phyloP scores from a whole-genome alignment of 768 basidiomycete species.

The Mycena rosella region DNA sequence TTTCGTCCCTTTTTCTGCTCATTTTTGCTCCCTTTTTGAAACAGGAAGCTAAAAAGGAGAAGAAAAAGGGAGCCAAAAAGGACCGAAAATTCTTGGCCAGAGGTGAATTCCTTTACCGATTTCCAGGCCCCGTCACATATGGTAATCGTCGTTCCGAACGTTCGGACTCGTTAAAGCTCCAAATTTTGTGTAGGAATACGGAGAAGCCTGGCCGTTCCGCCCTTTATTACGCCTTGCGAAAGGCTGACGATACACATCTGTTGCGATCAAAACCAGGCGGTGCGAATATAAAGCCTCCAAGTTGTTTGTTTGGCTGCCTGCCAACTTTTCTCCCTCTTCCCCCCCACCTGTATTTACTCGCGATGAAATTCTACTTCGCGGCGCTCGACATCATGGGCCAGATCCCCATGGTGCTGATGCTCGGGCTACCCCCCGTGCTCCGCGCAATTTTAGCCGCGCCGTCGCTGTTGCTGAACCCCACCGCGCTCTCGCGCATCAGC shows the following conservation, averaged over 20 bases:
- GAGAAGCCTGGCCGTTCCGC: too few species aligned
- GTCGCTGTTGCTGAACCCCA: conserved; percentile 58
- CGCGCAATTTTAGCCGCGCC: conserved; percentile 48
- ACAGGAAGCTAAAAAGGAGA: too few species aligned
- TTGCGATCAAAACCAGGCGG: not conserved
- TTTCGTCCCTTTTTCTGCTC: too few species aligned
- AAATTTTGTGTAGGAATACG: too few species aligned
- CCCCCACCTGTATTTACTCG: not conserved
- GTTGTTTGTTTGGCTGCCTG: conserved; percentile 8
- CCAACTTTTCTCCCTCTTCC: not conserved
- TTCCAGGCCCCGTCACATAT: too few species aligned
- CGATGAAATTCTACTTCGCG: conserved; percentile 12
- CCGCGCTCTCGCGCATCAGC: conserved; percentile 63
- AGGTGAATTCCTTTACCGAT: too few species aligned
- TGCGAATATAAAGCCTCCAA: conserved; percentile 6
- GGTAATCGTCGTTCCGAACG: too few species aligned
- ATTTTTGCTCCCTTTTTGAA: too few species aligned
- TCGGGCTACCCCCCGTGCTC: conserved; percentile 58
- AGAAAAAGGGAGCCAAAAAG: too few species aligned
- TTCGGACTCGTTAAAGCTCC: too few species aligned
- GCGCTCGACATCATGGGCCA: conserved; percentile 37
- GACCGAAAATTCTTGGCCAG: too few species aligned
- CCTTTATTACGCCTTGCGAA: not conserved
- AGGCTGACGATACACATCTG: not conserved
- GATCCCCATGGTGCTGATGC: conserved; percentile 52